phyloP scores from a whole-genome alignment of 164 flowering plant genomes.

The Sedum album region DNA sequence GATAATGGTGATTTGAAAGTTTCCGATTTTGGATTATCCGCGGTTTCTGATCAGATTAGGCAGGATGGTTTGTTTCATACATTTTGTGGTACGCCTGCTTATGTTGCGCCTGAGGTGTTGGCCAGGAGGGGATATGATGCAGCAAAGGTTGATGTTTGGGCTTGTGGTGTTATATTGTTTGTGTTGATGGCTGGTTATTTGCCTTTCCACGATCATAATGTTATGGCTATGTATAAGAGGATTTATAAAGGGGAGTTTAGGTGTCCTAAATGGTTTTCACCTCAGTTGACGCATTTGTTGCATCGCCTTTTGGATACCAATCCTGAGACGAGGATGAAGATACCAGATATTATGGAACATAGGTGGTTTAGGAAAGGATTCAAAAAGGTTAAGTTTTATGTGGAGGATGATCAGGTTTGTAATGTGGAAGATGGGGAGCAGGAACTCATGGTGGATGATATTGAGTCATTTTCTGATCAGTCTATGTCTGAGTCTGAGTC shows the following conservation, averaged over 20 bases:
- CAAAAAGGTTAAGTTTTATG: conserved; percentile 11
- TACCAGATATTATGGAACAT: conserved; percentile 12
- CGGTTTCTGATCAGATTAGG: conserved; percentile 30
- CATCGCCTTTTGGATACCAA: conserved; percentile 3
- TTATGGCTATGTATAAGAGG: conserved; percentile 30
- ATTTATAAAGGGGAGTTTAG: too few species aligned
- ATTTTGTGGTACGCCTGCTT: background rate
- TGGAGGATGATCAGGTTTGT: too few species aligned
- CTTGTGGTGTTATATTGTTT: conserved; percentile 14
- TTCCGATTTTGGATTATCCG: conserved; percentile 30
- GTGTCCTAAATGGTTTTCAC: too few species aligned
- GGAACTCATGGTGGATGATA: background rate
- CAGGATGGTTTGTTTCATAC: conserved; percentile 20
- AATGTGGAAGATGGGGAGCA: conserved; percentile 7
- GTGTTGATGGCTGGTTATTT: conserved; percentile 30
- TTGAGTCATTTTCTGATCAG: background rate
- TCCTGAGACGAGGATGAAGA: conserved; percentile 9
- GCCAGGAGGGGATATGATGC: conserved; percentile 30
- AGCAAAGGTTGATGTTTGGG: conserved; percentile 31
- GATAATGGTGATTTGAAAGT: background rate
- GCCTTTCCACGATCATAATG: conserved; percentile 31
- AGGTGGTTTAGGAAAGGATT: conserved; percentile 12
- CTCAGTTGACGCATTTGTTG: conserved; percentile 4
- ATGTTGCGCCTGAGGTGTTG: conserved; percentile 26
- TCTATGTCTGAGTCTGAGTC: background rate